These are phyloP conservation scores for Pyricularia pennisetigena DNA, from an alignment of 2,329 filamentous ascomycete genomes.

Conservation along the genomic window DNA sequence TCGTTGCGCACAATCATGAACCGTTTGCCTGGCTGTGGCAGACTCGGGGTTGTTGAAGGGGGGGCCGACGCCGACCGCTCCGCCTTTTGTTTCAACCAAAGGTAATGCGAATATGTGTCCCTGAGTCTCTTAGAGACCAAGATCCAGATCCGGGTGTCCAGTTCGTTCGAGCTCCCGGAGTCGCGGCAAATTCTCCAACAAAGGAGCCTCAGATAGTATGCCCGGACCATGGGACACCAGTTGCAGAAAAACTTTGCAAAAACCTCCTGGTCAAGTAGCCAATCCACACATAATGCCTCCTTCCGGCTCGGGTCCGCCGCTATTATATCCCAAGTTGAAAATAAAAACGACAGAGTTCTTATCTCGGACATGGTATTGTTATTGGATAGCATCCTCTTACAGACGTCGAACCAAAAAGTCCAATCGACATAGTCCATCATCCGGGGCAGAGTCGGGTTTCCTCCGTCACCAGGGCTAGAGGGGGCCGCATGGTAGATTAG, in stretches of 20 bases:
- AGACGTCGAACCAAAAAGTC: conserved; percentile 78
- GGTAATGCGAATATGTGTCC: conserved; percentile 68
- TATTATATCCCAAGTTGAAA: conserved; percentile 67
- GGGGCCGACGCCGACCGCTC: conserved; percentile 42
- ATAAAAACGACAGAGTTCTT: conserved; percentile 72
- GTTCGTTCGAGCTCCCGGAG: conserved; percentile 52
- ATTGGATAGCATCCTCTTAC: conserved; percentile 67
- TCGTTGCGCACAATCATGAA: conserved; percentile 87
- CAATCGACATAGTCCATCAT: conserved; percentile 53
- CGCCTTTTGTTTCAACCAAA: conserved; percentile 61
- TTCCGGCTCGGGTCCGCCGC: conserved; percentile 58
- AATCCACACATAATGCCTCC: conserved; percentile 58
- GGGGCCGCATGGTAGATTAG: conserved; percentile 36
- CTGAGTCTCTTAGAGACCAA: conserved; percentile 58
- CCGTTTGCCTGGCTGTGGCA: conserved; percentile 73
- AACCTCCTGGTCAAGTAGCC: conserved; percentile 63
- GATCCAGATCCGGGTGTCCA: conserved; percentile 61
- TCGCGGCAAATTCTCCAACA: conserved; percentile 84
- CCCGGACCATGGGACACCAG: conserved; percentile 91
- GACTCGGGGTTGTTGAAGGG: conserved; percentile 72
- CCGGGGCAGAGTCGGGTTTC: not conserved
- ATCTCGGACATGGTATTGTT: conserved; percentile 88
- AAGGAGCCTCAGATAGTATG: conserved; percentile 82
- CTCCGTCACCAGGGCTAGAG: conserved; percentile 24
- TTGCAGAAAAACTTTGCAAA: conserved; percentile 83